Evolutionary conservation across 2,329 filamentous ascomycete species (phyloP).

Genomic region (Periconia digitata): DNA sequence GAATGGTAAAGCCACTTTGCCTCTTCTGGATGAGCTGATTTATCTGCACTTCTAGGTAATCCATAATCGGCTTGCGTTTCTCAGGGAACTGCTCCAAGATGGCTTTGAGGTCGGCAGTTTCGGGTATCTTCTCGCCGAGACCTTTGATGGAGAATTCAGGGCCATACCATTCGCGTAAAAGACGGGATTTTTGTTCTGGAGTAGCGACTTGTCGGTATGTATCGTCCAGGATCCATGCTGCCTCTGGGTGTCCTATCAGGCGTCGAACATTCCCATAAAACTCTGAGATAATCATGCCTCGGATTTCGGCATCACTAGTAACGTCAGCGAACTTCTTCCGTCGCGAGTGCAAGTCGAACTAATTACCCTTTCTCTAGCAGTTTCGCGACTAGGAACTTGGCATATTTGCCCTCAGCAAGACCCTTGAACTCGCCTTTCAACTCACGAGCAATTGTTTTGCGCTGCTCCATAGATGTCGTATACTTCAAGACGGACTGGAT

Average conservation of each 20-base stretch:
- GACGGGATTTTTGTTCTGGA: constrained; percentile 77
- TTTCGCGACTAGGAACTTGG: constrained; percentile 96
- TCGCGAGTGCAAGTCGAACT: not conserved
- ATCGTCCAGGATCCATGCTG: constrained; percentile 96
- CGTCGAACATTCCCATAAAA: constrained; percentile 93
- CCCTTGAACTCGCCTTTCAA: constrained; percentile 81
- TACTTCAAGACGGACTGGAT: constrained; percentile 98
- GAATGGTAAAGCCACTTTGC: constrained; percentile 93
- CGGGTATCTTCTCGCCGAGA: constrained; percentile 47
- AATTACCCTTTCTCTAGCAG: constrained; percentile 75
- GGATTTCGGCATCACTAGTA: constrained; percentile 74
- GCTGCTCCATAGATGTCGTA: constrained; percentile 73
- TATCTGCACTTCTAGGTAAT: constrained; percentile 80
- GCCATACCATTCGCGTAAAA: constrained; percentile 95
- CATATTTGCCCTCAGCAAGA: constrained; percentile 91
- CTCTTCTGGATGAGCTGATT: constrained; percentile 95
- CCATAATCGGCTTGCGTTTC: constrained; percentile 86
- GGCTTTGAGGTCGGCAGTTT: constrained; percentile 67
- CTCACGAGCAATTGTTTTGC: constrained; percentile 83
- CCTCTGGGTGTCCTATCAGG: constrained; percentile 93
- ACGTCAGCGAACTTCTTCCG: constrained; percentile 1
- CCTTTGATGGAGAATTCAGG: constrained; percentile 86
- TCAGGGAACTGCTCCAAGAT: constrained; percentile 79
- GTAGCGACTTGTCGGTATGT: constrained; percentile 89
- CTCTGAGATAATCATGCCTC: constrained; percentile 86